Evolutionary conservation across 768 basidiomycete genomes (phyloP).

Genomic region (Sporobolomyces pararoseus): DNA sequence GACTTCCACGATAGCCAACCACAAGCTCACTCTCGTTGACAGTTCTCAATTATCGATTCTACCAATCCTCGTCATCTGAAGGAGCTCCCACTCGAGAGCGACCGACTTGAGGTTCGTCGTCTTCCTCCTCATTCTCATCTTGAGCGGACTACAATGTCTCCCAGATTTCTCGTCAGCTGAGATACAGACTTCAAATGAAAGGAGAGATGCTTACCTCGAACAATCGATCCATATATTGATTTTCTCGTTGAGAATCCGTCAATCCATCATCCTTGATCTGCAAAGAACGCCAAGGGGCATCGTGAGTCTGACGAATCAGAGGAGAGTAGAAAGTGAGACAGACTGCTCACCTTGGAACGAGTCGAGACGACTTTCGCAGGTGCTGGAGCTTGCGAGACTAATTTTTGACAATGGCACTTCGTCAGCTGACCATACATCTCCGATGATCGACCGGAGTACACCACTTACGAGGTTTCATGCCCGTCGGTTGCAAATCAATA

Average conservation of each 20-base stretch:
- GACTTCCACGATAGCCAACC: too few relatives aligned
- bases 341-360: conserved; percentile 32
- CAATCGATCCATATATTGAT: conserved; percentile 48
- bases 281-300: background rate
- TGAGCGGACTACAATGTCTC: conserved; percentile 44
- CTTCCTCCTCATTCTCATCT: conserved; percentile 48
- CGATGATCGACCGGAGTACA: too few relatives aligned
- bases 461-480: conserved; percentile 42
- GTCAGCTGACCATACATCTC: too few relatives aligned
- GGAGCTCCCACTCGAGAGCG: conserved; percentile 36
- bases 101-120: conserved; percentile 24
- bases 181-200: too few relatives aligned
- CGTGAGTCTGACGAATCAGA: too few relatives aligned
- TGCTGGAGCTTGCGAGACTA: conserved; percentile 51
- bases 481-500: conserved; percentile 46
- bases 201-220: conserved; percentile 39
- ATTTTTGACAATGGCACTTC: background rate
- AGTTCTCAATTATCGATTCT: too few relatives aligned
- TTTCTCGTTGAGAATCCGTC: conserved; percentile 48
- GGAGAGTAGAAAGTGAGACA: background rate
- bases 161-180: background rate
- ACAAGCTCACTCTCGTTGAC: too few relatives aligned
- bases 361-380: conserved; percentile 42
- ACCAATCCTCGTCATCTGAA: conserved; percentile 47
- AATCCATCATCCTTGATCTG: conserved; percentile 44